phyloP scores from a whole-genome alignment of 805 yeast species.

The Metschnikowia dekortorum region DNA sequence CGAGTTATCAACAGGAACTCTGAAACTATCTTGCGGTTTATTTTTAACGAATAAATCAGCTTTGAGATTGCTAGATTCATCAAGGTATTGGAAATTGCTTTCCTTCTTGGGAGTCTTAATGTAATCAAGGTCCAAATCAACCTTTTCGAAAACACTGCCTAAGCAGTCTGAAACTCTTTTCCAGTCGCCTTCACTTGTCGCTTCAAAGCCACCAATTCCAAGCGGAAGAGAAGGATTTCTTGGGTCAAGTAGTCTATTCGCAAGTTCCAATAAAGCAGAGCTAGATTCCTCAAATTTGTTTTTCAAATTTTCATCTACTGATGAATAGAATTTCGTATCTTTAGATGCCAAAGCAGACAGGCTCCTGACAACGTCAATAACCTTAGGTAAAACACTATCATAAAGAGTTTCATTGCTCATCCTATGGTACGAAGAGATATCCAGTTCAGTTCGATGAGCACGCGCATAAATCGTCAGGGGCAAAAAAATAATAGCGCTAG shows the following conservation, averaged over 20 bases:
- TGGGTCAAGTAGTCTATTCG: slow-evolving; percentile 43
- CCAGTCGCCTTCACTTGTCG: slow-evolving; percentile 51
- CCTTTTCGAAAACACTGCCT: slow-evolving; percentile 70
- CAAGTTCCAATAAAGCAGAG: slow-evolving; percentile 38
- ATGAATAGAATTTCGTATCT: slow-evolving; percentile 72
- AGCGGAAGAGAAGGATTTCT: slow-evolving; percentile 22
- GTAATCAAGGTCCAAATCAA: slow-evolving; percentile 64
- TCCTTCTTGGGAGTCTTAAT: slow-evolving; percentile 18
- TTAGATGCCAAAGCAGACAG: slow-evolving; percentile 69
- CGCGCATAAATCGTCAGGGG: not conserved
- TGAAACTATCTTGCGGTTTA: slow-evolving; percentile 71
- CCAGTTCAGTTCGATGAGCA: slow-evolving; percentile 1
- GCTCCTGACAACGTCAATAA: slow-evolving; percentile 58
- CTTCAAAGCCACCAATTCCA: slow-evolving; percentile 40
- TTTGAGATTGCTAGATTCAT: slow-evolving; percentile 6
- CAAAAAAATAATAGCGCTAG: slow-evolving; percentile 3
- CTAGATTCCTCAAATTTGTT: slow-evolving; percentile 38
- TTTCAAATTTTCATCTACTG: slow-evolving; percentile 50
- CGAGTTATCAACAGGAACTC: slow-evolving; percentile 58
- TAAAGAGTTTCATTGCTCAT: not conserved
- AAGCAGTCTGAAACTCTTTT: slow-evolving; percentile 53
- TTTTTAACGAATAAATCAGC: slow-evolving; percentile 5
- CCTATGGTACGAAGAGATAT: not conserved
- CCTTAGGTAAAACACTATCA: slow-evolving; percentile 33
- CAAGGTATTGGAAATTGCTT: slow-evolving; percentile 10